Conservation (phyloP, 2,329 filamentous ascomycete species). For the Pestalotiopsis sp. region DNA sequence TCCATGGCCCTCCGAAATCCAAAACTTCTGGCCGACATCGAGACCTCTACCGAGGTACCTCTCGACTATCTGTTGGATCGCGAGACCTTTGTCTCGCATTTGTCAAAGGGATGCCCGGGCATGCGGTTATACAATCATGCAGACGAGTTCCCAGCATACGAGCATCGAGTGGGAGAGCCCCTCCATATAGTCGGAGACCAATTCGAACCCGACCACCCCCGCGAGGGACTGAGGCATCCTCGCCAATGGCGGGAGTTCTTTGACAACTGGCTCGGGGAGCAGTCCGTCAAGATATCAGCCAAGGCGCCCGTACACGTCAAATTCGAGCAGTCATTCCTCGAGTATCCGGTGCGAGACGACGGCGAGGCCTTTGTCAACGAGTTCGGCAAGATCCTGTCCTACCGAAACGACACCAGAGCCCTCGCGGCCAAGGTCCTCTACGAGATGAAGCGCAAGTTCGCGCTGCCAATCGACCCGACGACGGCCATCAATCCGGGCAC, state of each 20-base stretch:
- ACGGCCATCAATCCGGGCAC: conserved; percentile 25
- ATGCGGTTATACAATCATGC: conserved; percentile 29
- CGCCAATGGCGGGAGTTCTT: conserved; percentile 30
- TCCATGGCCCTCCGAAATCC: conserved; percentile 37
- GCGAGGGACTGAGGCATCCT: conserved; percentile 23
- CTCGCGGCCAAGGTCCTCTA: conserved; percentile 30
- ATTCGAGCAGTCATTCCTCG: conserved; percentile 36
- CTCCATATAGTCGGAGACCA: conserved; percentile 30
- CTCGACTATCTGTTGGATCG: conserved; percentile 33
- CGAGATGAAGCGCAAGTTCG: conserved; percentile 22
- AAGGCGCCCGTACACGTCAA: conserved; percentile 28
- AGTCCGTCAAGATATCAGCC: conserved; percentile 18
- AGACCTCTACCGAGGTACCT: conserved; percentile 28
- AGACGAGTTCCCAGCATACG: conserved; percentile 31
- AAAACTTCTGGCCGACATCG: conserved; percentile 32
- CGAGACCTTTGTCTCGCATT: conserved; percentile 24
- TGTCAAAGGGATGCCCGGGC: conserved; percentile 29
- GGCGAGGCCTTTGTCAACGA: conserved; percentile 34
- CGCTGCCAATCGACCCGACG: conserved; percentile 26
- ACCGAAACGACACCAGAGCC: conserved; percentile 31
- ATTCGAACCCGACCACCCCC: conserved; percentile 33
- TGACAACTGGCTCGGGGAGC: conserved; percentile 34
- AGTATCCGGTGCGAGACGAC: conserved; percentile 39
- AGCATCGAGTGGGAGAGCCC: conserved; percentile 17
- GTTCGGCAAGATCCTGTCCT: conserved; percentile 36